Evolutionary conservation across 305 asterid genomes (phyloP).

Genomic region (Euphrasia arctica): DNA sequence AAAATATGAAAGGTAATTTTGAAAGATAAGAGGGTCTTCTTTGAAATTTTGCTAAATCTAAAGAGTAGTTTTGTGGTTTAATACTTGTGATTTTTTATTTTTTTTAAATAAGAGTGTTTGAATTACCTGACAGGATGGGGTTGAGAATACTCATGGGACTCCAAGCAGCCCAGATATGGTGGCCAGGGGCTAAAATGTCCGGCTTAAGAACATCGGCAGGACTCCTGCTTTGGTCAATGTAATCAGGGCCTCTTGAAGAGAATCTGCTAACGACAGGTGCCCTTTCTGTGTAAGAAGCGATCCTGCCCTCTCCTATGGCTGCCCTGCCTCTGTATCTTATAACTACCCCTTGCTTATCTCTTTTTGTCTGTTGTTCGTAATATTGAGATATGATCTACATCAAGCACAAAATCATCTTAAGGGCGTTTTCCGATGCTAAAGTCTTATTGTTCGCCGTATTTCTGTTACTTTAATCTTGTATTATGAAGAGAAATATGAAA

Average conservation of each 20-base stretch:
- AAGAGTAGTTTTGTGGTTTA: background rate
- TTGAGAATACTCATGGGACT: conserved; percentile 77
- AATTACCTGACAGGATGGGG: conserved; percentile 65
- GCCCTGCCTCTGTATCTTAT: conserved; percentile 60
- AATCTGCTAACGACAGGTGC: conserved; percentile 86
- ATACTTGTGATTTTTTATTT: background rate
- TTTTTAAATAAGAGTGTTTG: background rate
- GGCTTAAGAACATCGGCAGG: conserved; percentile 91
- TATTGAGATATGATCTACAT: conserved; percentile 54
- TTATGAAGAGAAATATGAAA: background rate
- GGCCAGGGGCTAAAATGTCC: conserved; percentile 89
- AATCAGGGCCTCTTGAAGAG: conserved; percentile 94
- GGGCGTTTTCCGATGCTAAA: background rate
- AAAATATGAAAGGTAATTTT: background rate
- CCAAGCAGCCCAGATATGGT: conserved; percentile 99
- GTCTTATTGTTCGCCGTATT: background rate
- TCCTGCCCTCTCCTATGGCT: conserved; percentile 80
- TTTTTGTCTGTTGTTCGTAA: conserved; percentile 50
- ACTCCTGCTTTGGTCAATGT: conserved; percentile 43
- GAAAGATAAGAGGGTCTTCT: background rate
- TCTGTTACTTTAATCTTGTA: conserved; percentile 8
- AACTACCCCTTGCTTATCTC: conserved; percentile 49
- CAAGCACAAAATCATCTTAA: conserved; percentile 9
- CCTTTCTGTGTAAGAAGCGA: conserved; percentile 57
- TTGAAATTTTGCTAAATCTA: background rate